These are phyloP conservation scores for Protea cynaroides DNA, from an alignment of 164 flowering plant genomes.

Conservation along the genomic window DNA sequence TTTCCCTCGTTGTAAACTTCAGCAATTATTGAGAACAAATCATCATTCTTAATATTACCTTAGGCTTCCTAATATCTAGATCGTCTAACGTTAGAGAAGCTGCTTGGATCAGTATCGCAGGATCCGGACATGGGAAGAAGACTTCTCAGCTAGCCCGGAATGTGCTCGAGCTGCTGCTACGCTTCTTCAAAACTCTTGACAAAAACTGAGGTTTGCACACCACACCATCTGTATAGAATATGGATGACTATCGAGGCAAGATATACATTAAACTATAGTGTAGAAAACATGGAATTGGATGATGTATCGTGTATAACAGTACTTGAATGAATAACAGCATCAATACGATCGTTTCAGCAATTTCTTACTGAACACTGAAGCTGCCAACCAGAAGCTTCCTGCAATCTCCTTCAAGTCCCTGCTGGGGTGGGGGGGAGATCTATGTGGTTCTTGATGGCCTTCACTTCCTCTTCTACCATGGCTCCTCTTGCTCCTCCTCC, in stretches of 20 bases:
- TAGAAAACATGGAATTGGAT: background rate
- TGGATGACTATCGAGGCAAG: background rate
- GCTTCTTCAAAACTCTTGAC: constrained; percentile 28
- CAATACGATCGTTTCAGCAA: constrained; percentile 46
- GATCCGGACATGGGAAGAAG: constrained; percentile 54
- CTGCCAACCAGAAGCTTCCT: constrained; percentile 69
- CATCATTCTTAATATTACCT: too few relatives aligned
- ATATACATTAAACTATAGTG: background rate
- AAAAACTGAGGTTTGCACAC: background rate
- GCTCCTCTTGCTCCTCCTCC: constrained; percentile 11
- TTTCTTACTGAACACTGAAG: constrained; percentile 82
- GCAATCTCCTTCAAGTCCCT: constrained; percentile 63
- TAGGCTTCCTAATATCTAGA: too few relatives aligned
- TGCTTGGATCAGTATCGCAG: constrained; percentile 48
- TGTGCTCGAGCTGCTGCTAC: constrained; percentile 18
- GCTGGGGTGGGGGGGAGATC: constrained; percentile 46
- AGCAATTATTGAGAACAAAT: too few relatives aligned
- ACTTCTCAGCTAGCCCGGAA: constrained; percentile 38
- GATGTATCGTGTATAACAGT: background rate
- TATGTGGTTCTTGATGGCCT: constrained; percentile 84
- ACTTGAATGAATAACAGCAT: too few relatives aligned
- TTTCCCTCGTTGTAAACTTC: too few relatives aligned
- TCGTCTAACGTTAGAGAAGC: constrained; percentile 44
- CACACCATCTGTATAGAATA: background rate
- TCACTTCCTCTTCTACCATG: constrained; percentile 39